A percentile compares a stretch with the other conserved stretches of the same genome.
phyloP scores from a whole-genome alignment of 2,329 filamentous ascomycete species.

The Fusarium burgessii region DNA sequence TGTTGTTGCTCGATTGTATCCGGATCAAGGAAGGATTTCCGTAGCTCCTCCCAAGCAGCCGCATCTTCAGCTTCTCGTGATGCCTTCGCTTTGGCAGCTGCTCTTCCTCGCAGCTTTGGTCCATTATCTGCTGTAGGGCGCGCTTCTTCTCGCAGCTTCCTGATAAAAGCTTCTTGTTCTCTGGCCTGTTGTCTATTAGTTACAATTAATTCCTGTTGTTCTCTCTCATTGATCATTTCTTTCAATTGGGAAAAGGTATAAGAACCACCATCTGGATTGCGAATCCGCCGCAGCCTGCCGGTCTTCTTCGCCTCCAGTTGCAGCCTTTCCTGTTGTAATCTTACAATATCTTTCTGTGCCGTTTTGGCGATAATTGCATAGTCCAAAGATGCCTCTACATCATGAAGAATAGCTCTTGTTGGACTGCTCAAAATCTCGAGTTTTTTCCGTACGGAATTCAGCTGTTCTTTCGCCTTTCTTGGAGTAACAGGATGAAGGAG shows the following conservation, averaged over 20 bases:
- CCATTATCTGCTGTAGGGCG: neutral
- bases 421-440: neutral
- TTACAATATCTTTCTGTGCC: neutral
- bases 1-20: neutral
- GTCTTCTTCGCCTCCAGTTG: neutral
- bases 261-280: neutral
- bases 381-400: neutral
- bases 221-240: neutral
- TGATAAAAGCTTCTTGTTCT: neutral
- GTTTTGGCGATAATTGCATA: neutral
- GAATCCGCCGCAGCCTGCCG: neutral
- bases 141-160: neutral
- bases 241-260: neutral
- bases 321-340: neutral
- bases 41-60: neutral
- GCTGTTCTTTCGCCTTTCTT: neutral
- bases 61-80: neutral
- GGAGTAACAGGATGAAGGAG: neutral
- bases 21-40: neutral
- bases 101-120: neutral
- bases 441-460: neutral
- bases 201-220: neutral
- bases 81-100: neutral
- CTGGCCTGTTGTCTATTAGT: neutral
- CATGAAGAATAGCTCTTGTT: neutral